Evolutionary conservation across 2,329 filamentous ascomycete genomes (phyloP), one percentile per base, ranked within the genome.

Genomic region (Aspergillus pseudotamarii): DNA sequence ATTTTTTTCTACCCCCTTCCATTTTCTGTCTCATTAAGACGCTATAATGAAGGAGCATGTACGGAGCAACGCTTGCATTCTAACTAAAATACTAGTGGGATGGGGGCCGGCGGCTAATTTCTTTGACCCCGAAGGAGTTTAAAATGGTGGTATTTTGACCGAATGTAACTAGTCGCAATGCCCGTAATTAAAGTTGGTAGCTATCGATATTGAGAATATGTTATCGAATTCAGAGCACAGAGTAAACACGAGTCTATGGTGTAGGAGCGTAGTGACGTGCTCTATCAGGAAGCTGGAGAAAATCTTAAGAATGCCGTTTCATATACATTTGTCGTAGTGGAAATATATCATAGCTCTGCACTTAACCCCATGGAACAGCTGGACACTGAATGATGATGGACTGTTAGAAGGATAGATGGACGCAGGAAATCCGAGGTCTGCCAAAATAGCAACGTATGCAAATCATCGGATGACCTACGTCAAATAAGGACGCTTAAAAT

Each of bases 381-480:
- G 50, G n/a, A 53, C 19, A 26, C 21, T 28, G 26, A 30, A n/a
- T 51, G 30, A 54, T 16, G 30, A 54, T 32, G 30, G 38, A 54
- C 19, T 36, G 14, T 6, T 38, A 16, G 30, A 34, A 54, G 32
- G 28, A 10, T 12, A 54, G 50, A 19, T 32, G n/a, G 30, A 36
- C 34, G 32, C 51, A 26, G 30, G 26, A 28, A 16, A 51, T 51
- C 28, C 26, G 30, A 55, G 34, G 34, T 23, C 32, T 6, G 34
- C 32, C 34, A 55, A 19, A 36, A 55, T 38, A 38, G 51, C n/a
- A 36, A 12, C 43, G 30, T 26, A 59, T 59, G 45, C 46, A 59
- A 50, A 53, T 53, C 57, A 50, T 36, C 46, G 57, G 30, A 53
- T 53, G 57, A 59, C 57, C 26, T 38, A 12, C 45, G 16, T 55